phyloP scores from a whole-genome alignment of 129 eudicot genomes.

The Helianthus tuberosus region DNA sequence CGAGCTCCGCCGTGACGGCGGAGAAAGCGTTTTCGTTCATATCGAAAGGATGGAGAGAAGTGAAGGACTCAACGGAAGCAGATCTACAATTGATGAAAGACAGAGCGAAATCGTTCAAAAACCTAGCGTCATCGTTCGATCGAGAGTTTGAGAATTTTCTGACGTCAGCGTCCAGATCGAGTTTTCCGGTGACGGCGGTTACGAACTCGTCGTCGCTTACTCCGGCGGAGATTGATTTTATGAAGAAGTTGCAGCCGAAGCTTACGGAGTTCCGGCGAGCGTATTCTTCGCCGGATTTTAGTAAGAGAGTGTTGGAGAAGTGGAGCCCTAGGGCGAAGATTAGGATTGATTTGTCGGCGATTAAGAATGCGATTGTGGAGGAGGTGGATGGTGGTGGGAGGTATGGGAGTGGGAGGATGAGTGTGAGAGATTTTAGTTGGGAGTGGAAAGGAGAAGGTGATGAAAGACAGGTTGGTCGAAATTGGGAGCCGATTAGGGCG shows the following conservation, averaged over 20 bases:
- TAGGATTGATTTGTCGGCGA: constrained; percentile 72
- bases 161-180: constrained; percentile 68
- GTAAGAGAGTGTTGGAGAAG: constrained; percentile 59
- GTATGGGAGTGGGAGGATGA: constrained; percentile 38
- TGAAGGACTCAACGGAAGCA: constrained; percentile 81
- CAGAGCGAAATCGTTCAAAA: constrained; percentile 76
- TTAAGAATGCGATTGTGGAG: constrained; percentile 77
- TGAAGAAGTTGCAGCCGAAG: constrained; percentile 73
- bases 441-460: constrained; percentile 44
- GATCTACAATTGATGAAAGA: constrained; percentile 81
- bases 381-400: constrained; percentile 53
- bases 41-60: constrained; percentile 89
- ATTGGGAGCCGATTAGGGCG: constrained; percentile 84
- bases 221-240: constrained; percentile 79
- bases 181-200: constrained; percentile 65
- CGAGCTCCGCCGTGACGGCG: constrained; percentile 60
- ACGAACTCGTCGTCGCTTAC: constrained; percentile 50
- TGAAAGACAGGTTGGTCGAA: constrained; percentile 41
- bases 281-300: constrained; percentile 84
- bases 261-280: constrained; percentile 69
- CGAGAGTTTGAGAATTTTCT: constrained; percentile 85
- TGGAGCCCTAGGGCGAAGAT: constrained; percentile 67
- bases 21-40: constrained; percentile 87
- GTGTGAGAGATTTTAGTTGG: constrained; percentile 48
- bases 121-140: constrained; percentile 71